Base-by-base conservation (phyloP, 139 green algal genomes). In the Closterium sp. region DNA sequence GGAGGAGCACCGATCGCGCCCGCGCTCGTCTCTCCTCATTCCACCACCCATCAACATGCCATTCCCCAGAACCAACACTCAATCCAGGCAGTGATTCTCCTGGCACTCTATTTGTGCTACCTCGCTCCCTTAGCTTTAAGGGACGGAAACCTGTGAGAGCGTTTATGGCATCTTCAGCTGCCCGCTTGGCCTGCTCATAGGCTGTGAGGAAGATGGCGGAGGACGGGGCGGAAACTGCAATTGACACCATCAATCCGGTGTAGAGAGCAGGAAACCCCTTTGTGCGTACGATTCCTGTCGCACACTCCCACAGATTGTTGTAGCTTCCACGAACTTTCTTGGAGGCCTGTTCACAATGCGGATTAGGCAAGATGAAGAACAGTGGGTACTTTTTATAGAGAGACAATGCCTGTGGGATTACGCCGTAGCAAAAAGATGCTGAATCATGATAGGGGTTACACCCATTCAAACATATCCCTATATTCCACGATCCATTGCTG, bases 141-240 rank as follows among this genome's bases (percentile, higher is more conserved):
- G 62, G 19, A 79, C 62, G 13, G 10, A 79, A 79, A 24, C 62
- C 62, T 79, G 62, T 79, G 62, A 79, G 62, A 5, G 62, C 1
- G 62, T 79, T 79, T 22, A 79, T 79, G 62, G 62, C 27, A 24
- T 22, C 88, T n/a, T 91, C 38, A 11, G 92, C 87, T 91, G 31
- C n/a, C 4, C 24, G 28, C 88, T 95, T 95, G 88, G 94, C 92
- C 31, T 34, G n/a, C 70, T 95, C 93, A 91, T 95, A 95, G 31
- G 42, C 85, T 28, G 93, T 93, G 92, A 95, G 95, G 30, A 95
- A 95, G 24, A 95, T 32, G n/a, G 93, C 93, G 17, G 93, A 95
- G 21, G 93, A 95, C 5, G 93, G 93, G 24, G 93, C 93, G 31
- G 93, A 95, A 10, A 94, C 89, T 87, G 24, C 92, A 45, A 95